Percentiles rank a stretch among this genome's conserved stretches.
phyloP scores from a whole-genome alignment of 192 early-diverging fungal genomes.

The Coemansia guatemalensis region DNA sequence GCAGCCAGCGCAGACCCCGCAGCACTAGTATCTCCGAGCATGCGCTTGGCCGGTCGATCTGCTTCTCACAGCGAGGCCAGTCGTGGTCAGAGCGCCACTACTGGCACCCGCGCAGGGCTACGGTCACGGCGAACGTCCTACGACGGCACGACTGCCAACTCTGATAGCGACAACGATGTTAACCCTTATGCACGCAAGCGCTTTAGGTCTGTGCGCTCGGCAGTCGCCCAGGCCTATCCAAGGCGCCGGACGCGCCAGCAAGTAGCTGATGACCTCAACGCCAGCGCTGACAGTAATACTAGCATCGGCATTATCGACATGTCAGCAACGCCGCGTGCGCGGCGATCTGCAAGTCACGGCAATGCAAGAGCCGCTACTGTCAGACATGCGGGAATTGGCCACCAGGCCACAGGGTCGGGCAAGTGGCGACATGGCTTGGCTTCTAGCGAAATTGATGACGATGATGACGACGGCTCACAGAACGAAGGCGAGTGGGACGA shows the following conservation, averaged over 20 bases:
- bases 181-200: conserved; percentile 50
- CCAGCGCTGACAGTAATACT: too few species aligned
- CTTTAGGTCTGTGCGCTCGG: conserved; percentile 43
- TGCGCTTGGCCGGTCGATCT: conserved; percentile 1
- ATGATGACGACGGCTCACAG: background rate
- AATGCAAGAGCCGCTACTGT: conserved; percentile 1
- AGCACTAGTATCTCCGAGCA: background rate
- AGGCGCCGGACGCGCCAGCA: conserved; percentile 13
- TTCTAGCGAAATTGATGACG: background rate
- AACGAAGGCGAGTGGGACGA: conserved; percentile 6
- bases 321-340: conserved; percentile 19
- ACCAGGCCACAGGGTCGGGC: conserved; percentile 14
- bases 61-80: conserved; percentile 5
- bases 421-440: conserved; percentile 27
- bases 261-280: background rate
- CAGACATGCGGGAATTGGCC: background rate
- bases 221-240: conserved; percentile 38
- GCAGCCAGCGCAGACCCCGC: conserved; percentile 33
- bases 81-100: background rate
- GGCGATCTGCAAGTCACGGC: conserved; percentile 37
- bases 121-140: conserved; percentile 47
- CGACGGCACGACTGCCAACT: conserved; percentile 19
- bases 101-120: background rate
- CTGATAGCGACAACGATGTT: conserved; percentile 33
- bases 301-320: conserved; percentile 1